These are phyloP conservation scores for Fusarium tupiense DNA, from an alignment of 2,329 filamentous ascomycete genomes.

Conservation along the genomic window DNA sequence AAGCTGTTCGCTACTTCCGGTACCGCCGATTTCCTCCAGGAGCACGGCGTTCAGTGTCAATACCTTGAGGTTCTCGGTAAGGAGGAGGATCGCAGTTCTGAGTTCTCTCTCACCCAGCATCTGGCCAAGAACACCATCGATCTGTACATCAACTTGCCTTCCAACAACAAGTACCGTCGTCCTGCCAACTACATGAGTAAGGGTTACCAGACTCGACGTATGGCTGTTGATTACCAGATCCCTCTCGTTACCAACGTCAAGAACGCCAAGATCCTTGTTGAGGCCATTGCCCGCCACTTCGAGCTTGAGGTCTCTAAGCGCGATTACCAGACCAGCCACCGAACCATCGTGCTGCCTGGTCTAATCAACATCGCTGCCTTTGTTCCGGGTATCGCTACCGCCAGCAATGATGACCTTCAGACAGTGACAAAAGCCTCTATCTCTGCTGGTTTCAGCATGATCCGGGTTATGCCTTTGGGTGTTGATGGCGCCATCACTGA, in stretches of 20 bases:
- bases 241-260: constrained; percentile 98
- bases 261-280: constrained; percentile 96
- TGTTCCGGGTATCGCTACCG: constrained; percentile 75
- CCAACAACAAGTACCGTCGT: constrained; percentile 94
- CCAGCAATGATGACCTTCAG: constrained; percentile 74
- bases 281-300: constrained; percentile 91
- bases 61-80: constrained; percentile 88
- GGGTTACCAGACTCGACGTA: constrained; percentile 94
- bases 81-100: constrained; percentile 87
- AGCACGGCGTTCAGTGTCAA: constrained; percentile 90
- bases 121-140: constrained; percentile 98
- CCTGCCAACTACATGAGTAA: constrained; percentile 99
- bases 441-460: constrained; percentile 81
- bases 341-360: constrained; percentile 76
- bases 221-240: constrained; percentile 98
- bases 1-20: constrained; percentile 96
- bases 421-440: constrained; percentile 77
- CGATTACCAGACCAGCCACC: constrained; percentile 92
- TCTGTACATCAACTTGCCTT: constrained; percentile 99
- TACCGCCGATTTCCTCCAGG: constrained; percentile 95
- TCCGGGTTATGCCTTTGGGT: constrained; percentile 80
- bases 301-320: constrained; percentile 83
- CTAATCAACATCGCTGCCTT: constrained; percentile 84
- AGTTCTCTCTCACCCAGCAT: constrained; percentile 97
- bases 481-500: constrained; percentile 78